These are phyloP conservation scores for Termitomyces eurrhizus DNA, from an alignment of 768 basidiomycete species.

Conservation along the genomic window DNA sequence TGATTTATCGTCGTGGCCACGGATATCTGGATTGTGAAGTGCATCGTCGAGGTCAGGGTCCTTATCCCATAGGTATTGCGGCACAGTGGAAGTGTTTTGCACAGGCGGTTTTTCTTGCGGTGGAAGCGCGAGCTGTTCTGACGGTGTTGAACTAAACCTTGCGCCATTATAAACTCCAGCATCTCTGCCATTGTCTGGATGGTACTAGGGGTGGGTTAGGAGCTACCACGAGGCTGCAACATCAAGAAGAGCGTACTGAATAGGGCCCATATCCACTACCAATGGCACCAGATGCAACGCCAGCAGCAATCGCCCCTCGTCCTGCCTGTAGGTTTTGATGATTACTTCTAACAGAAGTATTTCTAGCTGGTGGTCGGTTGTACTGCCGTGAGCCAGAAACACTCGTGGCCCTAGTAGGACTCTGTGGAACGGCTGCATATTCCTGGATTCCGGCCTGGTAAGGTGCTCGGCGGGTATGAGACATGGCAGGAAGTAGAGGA, in stretches of 20 bases:
- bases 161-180: constrained; percentile 43
- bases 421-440: constrained; percentile 68
- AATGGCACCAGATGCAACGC: constrained; percentile 77
- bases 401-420: constrained; percentile 35
- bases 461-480: constrained; percentile 33
- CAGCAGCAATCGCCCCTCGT: constrained; percentile 61
- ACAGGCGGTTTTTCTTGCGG: constrained; percentile 28
- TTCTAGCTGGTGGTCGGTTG: constrained; percentile 22
- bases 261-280: constrained; percentile 85
- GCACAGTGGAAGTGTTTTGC: constrained; percentile 57
- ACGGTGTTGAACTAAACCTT: constrained; percentile 52
- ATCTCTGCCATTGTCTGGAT: constrained; percentile 43
- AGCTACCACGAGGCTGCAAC: constrained; percentile 3
- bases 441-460: constrained; percentile 44
- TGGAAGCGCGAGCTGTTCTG: constrained; percentile 33
- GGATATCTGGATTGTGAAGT: constrained; percentile 83
- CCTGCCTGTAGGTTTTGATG: constrained; percentile 31
- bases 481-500: constrained; percentile 28
- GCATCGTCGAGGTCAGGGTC: constrained; percentile 89
- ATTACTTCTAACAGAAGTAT: constrained; percentile 20
- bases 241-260: constrained; percentile 49
- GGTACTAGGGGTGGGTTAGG: constrained; percentile 42
- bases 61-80: constrained; percentile 74
- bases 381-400: constrained; percentile 19
- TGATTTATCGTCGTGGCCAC: constrained; percentile 51